phyloP scores from a whole-genome alignment of 176 grass and related monocot species.

The Ensete glaucum region DNA sequence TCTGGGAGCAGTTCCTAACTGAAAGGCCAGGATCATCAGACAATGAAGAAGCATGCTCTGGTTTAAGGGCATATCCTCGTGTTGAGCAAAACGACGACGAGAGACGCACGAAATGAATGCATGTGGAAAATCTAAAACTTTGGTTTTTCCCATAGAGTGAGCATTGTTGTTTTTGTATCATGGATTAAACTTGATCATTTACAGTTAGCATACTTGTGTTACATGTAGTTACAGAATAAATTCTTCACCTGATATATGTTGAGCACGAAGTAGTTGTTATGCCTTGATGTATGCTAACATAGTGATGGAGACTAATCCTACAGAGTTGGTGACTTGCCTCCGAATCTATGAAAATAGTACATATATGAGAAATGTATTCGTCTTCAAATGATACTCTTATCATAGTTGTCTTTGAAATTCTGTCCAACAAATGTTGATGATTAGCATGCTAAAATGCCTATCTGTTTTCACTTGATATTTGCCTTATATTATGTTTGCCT shows the following conservation, averaged over 20 bases:
- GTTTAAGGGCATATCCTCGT: constrained; percentile 30
- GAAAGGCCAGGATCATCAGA: constrained; percentile 66
- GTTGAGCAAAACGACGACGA: constrained; percentile 20
- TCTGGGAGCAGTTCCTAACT: constrained; percentile 94
- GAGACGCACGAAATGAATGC: constrained; percentile 4
- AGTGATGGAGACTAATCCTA: too few species aligned
- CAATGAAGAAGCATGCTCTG: constrained; percentile 53
- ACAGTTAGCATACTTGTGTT: not conserved
- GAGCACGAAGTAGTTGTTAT: too few species aligned
- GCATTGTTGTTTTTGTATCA: not conserved
- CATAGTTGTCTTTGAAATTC: too few species aligned
- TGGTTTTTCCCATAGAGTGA: constrained; percentile 15
- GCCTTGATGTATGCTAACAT: too few species aligned
- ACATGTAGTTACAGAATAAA: not conserved
- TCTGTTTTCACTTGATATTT: too few species aligned
- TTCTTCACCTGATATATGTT: not conserved
- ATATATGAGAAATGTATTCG: too few species aligned
- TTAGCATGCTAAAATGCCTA: too few species aligned
- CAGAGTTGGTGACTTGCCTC: too few species aligned
- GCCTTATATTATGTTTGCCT: too few species aligned
- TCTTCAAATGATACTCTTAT: too few species aligned
- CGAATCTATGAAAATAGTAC: too few species aligned
- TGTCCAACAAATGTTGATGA: too few species aligned
- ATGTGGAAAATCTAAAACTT: constrained; percentile 42
- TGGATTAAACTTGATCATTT: not conserved